Base-by-base conservation (phyloP, 306 rosid species). In the Inga leiocalycina region DNA sequence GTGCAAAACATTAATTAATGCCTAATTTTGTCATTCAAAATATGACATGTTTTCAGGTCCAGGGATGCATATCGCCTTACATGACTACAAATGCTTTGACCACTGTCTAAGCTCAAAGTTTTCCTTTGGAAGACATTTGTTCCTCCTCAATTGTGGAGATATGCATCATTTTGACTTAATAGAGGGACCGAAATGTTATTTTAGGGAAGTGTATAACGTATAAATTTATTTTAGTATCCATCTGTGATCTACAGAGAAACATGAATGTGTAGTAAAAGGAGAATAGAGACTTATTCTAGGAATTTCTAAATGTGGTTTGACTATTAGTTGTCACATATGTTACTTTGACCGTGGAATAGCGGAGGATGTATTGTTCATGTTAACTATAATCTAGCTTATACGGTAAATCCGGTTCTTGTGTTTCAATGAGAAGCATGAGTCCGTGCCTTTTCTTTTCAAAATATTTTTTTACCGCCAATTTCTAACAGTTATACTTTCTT, bases 41-140 rank as follows among this genome's bases (percentile, higher is more conserved):
- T 61, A 72, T 62, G 71, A 8, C 56, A 61, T 45, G 15, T 76
- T 90, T 87, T 64, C 94, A 94, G 98, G 94, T 91, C 14, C 88
- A 88, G 87, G 97, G 95, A 61, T 88, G 97, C 85, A 76, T 87
- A 54, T 91, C 98, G 2, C 97, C 98, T 41, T 94, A 94, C 81
- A 87, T 92, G 88, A 82, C 90, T 51, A 80, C 87, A 5, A 88
- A 91, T 87, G 91, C 87, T 85, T 68, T 92, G 59, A 80, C n/a
- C n/a, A 45, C 57, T 12, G 15, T 22, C 76, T 45, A 72, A 45
- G 39, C 59, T 72, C 22, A 22, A 4, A 72, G 39, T 45, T 72
- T 72, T 72, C 76, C 34, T 46, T 45, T 24, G 76, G 76, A 13
- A 72, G 37, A 45, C 2, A 0, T 22, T 71, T 24, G 13, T 44